These are phyloP conservation scores for Posidonia australis DNA, from an alignment of 106 monocot species.

Conservation along the genomic window DNA sequence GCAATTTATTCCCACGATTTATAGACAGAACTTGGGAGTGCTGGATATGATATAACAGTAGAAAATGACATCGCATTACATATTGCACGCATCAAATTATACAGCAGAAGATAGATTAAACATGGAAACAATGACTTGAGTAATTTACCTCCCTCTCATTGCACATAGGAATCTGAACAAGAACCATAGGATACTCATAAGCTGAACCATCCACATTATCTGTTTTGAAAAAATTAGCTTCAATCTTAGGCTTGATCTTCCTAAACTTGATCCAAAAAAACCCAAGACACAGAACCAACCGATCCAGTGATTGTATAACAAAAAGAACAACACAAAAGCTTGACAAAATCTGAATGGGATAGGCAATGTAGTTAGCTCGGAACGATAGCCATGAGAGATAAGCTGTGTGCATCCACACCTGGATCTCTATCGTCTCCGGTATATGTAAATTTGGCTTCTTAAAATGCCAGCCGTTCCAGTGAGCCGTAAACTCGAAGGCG, in stretches of 20 bases:
- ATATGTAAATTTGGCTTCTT: slow-evolving; percentile 28
- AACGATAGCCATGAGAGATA: slow-evolving; percentile 62
- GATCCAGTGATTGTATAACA: slow-evolving; percentile 50
- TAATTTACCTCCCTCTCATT: slow-evolving; percentile 27
- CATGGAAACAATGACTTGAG: no score
- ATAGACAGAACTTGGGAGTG: no score
- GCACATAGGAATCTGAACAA: slow-evolving; percentile 77
- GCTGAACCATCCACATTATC: slow-evolving; percentile 14
- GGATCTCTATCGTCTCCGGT: slow-evolving; percentile 27
- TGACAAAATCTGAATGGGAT: slow-evolving; percentile 33
- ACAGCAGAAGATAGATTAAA: no score
- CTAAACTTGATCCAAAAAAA: slow-evolving; percentile 66
- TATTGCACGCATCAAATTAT: no score
- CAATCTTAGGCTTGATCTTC: slow-evolving; percentile 43
- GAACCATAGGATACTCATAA: slow-evolving; percentile 39
- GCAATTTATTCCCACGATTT: no score
- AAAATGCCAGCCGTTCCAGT: slow-evolving; percentile 65
- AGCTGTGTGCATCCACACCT: slow-evolving; percentile 39
- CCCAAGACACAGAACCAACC: slow-evolving; percentile 41
- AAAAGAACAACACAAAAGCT: slow-evolving; percentile 47
- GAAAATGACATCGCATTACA: no score
- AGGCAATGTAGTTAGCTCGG: slow-evolving; percentile 41
- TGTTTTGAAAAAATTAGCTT: slow-evolving; percentile 18
- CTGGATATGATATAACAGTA: no score
- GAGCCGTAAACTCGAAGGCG: slow-evolving; percentile 35